phyloP scores from a whole-genome alignment of 495 filamentous ascomycete species.

The Penicillium verhagenii region DNA sequence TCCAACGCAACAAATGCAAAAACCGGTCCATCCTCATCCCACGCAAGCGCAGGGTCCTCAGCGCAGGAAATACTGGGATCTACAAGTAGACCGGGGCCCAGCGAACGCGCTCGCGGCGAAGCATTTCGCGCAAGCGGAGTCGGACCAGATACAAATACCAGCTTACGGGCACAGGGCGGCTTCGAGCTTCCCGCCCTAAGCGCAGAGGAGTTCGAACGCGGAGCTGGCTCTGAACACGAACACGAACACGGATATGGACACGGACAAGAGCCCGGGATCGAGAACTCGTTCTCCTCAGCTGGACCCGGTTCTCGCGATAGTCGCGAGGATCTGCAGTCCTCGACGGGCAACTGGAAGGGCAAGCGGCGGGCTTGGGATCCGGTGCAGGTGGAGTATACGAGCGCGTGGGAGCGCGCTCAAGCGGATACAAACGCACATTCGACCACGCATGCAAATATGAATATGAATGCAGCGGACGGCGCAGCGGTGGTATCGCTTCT shows the following conservation, averaged over 20 bases:
- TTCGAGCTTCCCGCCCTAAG: conserved; percentile 27
- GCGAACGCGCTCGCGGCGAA: neutral
- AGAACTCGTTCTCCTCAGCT: neutral
- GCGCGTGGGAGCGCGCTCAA: conserved; percentile 23
- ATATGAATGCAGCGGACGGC: conserved; percentile 29
- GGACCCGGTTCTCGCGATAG: neutral
- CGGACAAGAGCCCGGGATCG: no score
- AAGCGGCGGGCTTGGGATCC: conserved; percentile 22
- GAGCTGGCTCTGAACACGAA: conserved; percentile 5
- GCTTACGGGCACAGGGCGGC: conserved; percentile 7
- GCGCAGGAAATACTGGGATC: neutral
- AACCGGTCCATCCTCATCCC: conserved; percentile 5
- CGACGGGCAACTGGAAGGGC: conserved; percentile 29
- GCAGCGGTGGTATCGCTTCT: conserved; percentile 51
- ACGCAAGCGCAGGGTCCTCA: neutral
- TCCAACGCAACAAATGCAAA: conserved; percentile 26
- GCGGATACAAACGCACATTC: neutral
- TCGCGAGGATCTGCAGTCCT: neutral
- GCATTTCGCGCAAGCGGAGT: neutral
- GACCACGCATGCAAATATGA: neutral
- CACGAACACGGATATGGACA: neutral
- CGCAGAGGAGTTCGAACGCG: conserved; percentile 33
- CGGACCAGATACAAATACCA: neutral
- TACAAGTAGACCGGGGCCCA: no score
- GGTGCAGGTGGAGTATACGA: conserved; percentile 15